These are phyloP conservation scores for Nakazawaea siamensis DNA, from an alignment of 805 yeast genomes.

Conservation along the genomic window DNA sequence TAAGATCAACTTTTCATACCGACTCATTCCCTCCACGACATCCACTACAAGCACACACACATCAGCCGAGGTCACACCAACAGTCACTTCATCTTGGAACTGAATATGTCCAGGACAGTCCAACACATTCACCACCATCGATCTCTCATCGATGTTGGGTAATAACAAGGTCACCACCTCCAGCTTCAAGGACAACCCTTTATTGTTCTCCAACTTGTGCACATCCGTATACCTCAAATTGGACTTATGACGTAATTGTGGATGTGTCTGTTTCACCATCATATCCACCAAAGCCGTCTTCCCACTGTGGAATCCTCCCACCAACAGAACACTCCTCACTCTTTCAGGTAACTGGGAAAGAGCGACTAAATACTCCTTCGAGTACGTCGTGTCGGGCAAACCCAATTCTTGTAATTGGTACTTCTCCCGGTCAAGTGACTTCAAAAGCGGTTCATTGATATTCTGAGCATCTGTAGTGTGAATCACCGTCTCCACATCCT, in stretches of 20 bases:
- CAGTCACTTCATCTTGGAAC: slow-evolving; percentile 67
- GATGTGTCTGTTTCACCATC: slow-evolving; percentile 60
- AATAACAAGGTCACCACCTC: slow-evolving; percentile 55
- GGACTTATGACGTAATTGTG: slow-evolving; percentile 20
- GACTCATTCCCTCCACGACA: slow-evolving; percentile 71
- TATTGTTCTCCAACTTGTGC: slow-evolving; percentile 54
- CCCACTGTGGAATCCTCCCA: slow-evolving; percentile 82
- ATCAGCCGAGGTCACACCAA: slow-evolving; percentile 53
- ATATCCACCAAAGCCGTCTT: slow-evolving; percentile 73
- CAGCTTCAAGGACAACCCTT: slow-evolving; percentile 63
- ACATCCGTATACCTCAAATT: slow-evolving; percentile 65
- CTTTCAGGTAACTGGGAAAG: slow-evolving; percentile 42
- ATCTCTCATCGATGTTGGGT: slow-evolving; percentile 38
- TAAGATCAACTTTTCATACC: slow-evolving; percentile 44
- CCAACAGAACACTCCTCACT: slow-evolving; percentile 64
- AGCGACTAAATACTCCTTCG: slow-evolving; percentile 43
- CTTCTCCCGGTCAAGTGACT: slow-evolving; percentile 24
- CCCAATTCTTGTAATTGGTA: slow-evolving; percentile 41
- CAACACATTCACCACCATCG: slow-evolving; percentile 52
- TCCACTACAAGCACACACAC: slow-evolving; percentile 70
- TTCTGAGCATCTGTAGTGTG: slow-evolving; percentile 35
- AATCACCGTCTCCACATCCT: slow-evolving; percentile 58
- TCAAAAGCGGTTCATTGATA: slow-evolving; percentile 56
- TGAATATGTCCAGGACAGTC: slow-evolving; percentile 94
- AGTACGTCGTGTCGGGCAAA: slow-evolving; percentile 54